Evolutionary conservation across 2,329 filamentous ascomycete species (phyloP).

Genomic region (Blastomyces gilchristii): DNA sequence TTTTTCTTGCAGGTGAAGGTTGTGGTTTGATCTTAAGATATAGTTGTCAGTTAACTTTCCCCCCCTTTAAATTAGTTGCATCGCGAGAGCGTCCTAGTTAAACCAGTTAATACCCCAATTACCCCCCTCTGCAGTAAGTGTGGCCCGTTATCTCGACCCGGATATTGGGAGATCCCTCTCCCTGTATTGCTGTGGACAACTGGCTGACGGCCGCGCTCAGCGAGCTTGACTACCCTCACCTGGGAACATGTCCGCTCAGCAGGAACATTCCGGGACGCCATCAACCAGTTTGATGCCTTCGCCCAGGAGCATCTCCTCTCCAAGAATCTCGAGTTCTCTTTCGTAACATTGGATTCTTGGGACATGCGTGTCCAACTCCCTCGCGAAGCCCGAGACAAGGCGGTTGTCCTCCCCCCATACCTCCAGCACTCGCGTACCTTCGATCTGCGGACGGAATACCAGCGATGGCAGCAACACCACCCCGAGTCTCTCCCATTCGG

Average conservation of each 20-base stretch:
- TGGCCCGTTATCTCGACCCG: slow-evolving; percentile 40
- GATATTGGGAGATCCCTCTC: slow-evolving; percentile 10
- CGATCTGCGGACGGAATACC: slow-evolving; percentile 92
- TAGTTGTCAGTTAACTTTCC: not conserved
- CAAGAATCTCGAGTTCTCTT: slow-evolving; percentile 93
- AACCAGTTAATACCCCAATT: slow-evolving; percentile 97
- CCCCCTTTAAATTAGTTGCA: slow-evolving; percentile 56
- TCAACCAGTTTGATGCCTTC: slow-evolving; percentile 89
- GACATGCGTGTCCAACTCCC: slow-evolving; percentile 95
- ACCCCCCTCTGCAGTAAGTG: slow-evolving; percentile 96
- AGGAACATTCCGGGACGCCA: slow-evolving; percentile 91
- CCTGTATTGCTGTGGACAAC: slow-evolving; percentile 2
- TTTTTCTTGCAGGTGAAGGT: not conserved
- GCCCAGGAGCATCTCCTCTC: slow-evolving; percentile 81
- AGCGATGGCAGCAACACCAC: slow-evolving; percentile 96
- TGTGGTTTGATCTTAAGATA: not conserved
- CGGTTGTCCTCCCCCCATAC: slow-evolving; percentile 90
- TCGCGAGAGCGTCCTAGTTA: slow-evolving; percentile 91
- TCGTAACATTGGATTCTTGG: slow-evolving; percentile 97
- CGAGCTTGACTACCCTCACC: slow-evolving; percentile 91
- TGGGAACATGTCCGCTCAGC: slow-evolving; percentile 99
- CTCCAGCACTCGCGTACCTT: slow-evolving; percentile 96
- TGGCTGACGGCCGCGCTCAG: slow-evolving; percentile 38
- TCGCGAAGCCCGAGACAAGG: slow-evolving; percentile 94
- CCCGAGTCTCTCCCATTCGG: slow-evolving; percentile 95